A percentile compares a stretch with the other conserved stretches of the same genome.
Conservation (phyloP, 2,329 filamentous ascomycete genomes). For the Colletotrichum tropicicola region DNA sequence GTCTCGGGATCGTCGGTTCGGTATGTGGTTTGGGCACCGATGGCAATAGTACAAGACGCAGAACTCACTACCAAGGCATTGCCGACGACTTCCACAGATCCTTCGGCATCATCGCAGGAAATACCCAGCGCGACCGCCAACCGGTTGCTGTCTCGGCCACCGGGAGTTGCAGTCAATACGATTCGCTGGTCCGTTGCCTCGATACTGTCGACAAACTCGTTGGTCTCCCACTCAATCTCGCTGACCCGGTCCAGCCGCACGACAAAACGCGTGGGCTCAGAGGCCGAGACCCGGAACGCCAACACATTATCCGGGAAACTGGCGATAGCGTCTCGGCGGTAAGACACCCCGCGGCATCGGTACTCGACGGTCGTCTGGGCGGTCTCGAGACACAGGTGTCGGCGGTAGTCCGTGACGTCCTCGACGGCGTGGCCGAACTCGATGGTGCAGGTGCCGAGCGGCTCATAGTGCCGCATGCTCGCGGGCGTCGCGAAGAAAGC, state of each 20-base stretch:
- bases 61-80: constrained; percentile 47
- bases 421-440: constrained; percentile 46
- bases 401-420: constrained; percentile 27
- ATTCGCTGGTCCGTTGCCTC: constrained; percentile 37
- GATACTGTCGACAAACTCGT: constrained; percentile 52
- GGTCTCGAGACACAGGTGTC: constrained; percentile 29
- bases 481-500: constrained; percentile 55
- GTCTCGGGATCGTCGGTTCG: constrained; percentile 39
- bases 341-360: constrained; percentile 27
- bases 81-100: constrained; percentile 40
- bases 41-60: constrained; percentile 42
- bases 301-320: constrained; percentile 36
- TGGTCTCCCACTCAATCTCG: constrained; percentile 52
- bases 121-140: constrained; percentile 42
- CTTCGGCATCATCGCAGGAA: constrained; percentile 36
- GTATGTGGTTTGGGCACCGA: constrained; percentile 51
- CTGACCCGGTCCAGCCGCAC: constrained; percentile 47
- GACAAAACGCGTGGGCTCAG: constrained; percentile 28
- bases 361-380: constrained; percentile 24
- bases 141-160: constrained; percentile 43
- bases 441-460: constrained; percentile 45
- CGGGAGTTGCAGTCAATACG: constrained; percentile 47
- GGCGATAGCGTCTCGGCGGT: constrained; percentile 35
- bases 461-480: constrained; percentile 57
- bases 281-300: constrained; percentile 32